phyloP scores from a whole-genome alignment of 2,329 filamentous ascomycete genomes.

The Alternaria burnsii region DNA sequence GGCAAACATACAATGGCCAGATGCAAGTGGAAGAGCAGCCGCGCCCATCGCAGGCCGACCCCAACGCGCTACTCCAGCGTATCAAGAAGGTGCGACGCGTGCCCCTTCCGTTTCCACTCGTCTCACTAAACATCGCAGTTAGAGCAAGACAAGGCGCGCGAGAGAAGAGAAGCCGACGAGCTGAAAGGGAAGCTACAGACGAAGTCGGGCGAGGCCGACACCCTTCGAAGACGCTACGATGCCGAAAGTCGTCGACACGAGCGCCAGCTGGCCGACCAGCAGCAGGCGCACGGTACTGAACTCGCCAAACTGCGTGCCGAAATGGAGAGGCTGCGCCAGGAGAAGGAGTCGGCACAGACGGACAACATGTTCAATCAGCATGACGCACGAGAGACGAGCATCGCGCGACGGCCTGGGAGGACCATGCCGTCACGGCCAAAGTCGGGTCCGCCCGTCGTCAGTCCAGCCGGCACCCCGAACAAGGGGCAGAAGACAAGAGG shows the following conservation, averaged over 20 bases:
- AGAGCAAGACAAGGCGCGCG: conserved; percentile 53
- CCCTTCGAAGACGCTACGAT: conserved; percentile 75
- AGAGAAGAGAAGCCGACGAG: conserved; percentile 26
- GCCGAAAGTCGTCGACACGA: conserved; percentile 70
- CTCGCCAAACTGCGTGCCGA: conserved; percentile 69
- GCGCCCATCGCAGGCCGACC: conserved; percentile 38
- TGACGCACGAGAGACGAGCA: conserved; percentile 69
- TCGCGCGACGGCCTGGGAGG: conserved; percentile 52
- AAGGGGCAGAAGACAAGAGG: conserved; percentile 63
- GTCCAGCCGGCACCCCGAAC: conserved; percentile 66
- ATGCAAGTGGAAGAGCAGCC: conserved; percentile 35
- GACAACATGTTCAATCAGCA: conserved; percentile 77
- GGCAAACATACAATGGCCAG: conserved; percentile 11
- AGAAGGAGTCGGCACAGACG: conserved; percentile 71
- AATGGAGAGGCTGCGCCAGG: conserved; percentile 70
- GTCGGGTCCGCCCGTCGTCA: conserved; percentile 23
- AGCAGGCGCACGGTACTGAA: conserved; percentile 71
- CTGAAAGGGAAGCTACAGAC: conserved; percentile 53
- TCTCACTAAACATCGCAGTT: conserved; percentile 46
- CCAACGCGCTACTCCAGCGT: conserved; percentile 50
- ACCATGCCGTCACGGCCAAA: conserved; percentile 37
- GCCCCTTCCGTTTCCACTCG: background rate
- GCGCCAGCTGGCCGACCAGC: conserved; percentile 67
- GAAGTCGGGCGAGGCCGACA: conserved; percentile 76
- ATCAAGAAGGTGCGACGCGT: conserved; percentile 50